Evolutionary conservation across 495 filamentous ascomycete genomes (phyloP).

Genomic region (Neurospora hispaniola): DNA sequence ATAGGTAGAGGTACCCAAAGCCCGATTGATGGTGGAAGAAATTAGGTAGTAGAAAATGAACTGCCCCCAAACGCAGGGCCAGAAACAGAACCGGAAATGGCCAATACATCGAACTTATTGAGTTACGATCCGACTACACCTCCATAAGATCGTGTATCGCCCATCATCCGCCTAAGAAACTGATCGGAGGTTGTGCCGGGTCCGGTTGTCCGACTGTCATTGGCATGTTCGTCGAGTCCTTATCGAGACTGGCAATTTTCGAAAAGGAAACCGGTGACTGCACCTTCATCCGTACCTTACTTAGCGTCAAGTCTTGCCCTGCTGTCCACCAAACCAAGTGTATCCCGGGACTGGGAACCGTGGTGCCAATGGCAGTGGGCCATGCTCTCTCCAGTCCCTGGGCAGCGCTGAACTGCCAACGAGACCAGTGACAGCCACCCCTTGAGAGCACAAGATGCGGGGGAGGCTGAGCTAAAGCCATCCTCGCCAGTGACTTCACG

Average conservation of each 20-base stretch:
- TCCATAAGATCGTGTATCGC: not conserved
- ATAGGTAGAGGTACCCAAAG: not conserved
- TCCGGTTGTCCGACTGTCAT: not conserved
- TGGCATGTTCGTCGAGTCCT: not conserved
- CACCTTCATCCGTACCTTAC: not conserved
- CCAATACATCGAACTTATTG: not conserved
- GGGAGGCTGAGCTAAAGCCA: not conserved
- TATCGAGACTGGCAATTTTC: not conserved
- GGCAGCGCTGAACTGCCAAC: not conserved
- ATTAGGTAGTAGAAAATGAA: no score
- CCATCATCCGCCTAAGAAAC: not conserved
- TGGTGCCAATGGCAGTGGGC: not conserved
- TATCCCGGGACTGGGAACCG: not conserved
- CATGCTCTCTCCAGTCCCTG: not conserved
- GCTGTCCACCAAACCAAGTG: not conserved
- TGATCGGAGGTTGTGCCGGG: not conserved
- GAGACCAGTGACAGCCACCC: not conserved
- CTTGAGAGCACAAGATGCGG: not conserved
- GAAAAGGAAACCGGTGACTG: not conserved
- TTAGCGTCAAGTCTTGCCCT: not conserved
- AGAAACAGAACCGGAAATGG: not conserved
- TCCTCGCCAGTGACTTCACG: not conserved
- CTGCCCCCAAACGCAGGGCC: not conserved
- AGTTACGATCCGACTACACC: not conserved
- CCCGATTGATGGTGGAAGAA: not conserved